Evolutionary conservation across 75 land plant genomes (phyloP).

Genomic region (Sequoiadendron giganteum): DNA sequence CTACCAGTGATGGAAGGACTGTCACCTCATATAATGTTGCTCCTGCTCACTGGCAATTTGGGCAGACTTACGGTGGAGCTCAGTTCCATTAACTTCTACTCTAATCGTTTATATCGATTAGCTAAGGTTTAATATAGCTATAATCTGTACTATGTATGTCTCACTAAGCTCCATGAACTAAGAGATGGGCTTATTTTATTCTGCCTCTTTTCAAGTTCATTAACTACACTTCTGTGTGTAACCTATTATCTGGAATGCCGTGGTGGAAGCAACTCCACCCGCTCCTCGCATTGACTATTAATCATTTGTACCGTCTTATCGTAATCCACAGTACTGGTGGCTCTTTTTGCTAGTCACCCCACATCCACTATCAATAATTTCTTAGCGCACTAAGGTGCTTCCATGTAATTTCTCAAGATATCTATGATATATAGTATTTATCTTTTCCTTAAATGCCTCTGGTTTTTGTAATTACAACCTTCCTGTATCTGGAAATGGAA

Average conservation of each 20-base stretch:
- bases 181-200: not conserved
- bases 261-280: slow-evolving; percentile 5
- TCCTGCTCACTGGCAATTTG: slow-evolving; percentile 19
- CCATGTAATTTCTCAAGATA: not conserved
- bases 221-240: not conserved
- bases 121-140: not conserved
- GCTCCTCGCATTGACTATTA: not conserved
- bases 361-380: not conserved
- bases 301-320: not conserved
- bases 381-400: not conserved
- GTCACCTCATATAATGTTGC: slow-evolving; percentile 15
- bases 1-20: slow-evolving; percentile 13
- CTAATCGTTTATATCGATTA: not conserved
- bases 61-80: slow-evolving; percentile 20
- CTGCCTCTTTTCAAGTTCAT: slow-evolving; percentile 3
- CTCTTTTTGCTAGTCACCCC: not conserved
- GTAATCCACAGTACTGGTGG: not conserved
- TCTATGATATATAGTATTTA: too few species aligned
- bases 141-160: not conserved
- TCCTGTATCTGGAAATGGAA: too few species aligned
- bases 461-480: too few species aligned
- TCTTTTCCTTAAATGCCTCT: too few species aligned
- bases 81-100: slow-evolving; percentile 7
- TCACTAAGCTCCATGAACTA: not conserved
- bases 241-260: not conserved